Evolutionary conservation across 2,329 filamentous ascomycete genomes (phyloP), one percentile per base, ranked within the genome.

Genomic region (Beauveria pseudobassiana): DNA sequence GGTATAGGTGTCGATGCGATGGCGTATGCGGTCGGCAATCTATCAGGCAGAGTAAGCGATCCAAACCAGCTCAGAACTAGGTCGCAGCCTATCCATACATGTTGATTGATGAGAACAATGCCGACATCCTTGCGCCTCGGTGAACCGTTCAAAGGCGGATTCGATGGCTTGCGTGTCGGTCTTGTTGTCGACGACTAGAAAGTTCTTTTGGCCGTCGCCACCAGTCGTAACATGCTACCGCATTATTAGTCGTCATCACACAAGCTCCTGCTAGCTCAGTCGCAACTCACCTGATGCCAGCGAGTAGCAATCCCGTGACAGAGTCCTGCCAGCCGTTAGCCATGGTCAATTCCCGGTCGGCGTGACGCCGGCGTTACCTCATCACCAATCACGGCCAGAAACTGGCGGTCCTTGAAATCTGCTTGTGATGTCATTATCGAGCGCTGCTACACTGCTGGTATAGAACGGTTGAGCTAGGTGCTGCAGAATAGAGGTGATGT

Each of bases 331-430:
- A 45, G 38, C n/a, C 61, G 64, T 67, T 66, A 68, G 65, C 55
- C n/a, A 26, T 73, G 45, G 24, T 40, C 18, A 18, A 28, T 30
- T 43, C 26, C 16, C 34, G 26, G 26, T 24, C 14, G 40, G 40
- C 48, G 38, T 14, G 22, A 24, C n/a, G 10, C 12, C 9, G 28
- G 50, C 26, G 24, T 16, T 58, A 91, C 95, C 86, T 99, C 95
- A 76, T 99, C 95, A 58, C 95, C 95, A 73, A 99, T 99, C 54
- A 99, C 93, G 66, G 95, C 95, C 63, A 99, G 86, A 73, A 99
- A 96, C 78, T 99, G 89, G 70, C 95, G 86, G 77, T 98, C 92
- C 78, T 92, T 88, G 75, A 81, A 88, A 67, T 86, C 83, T 65
- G 81, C 78, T 68, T 83, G 79, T 52, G 78, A 78, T 63, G 81